phyloP scores from a whole-genome alignment of 1,139 yeast species.

The Torulaspora pretoriensis region DNA sequence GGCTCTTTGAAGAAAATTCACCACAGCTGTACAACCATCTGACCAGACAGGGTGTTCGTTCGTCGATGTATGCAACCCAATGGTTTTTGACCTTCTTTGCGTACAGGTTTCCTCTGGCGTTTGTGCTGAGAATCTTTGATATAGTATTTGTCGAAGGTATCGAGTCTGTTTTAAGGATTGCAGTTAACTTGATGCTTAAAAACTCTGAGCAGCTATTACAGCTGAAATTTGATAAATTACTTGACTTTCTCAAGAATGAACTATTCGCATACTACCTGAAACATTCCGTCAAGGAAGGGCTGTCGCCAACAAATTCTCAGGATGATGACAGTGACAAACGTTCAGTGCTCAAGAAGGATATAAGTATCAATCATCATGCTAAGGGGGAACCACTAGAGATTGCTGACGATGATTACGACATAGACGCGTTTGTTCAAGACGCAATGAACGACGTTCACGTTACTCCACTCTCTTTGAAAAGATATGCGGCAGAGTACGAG shows the following conservation, averaged over 20 bases:
- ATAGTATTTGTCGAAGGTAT: constrained; percentile 83
- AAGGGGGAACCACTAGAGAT: constrained; percentile 11
- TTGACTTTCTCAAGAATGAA: constrained; percentile 72
- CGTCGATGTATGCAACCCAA: constrained; percentile 93
- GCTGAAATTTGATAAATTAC: constrained; percentile 67
- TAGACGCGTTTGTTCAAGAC: constrained; percentile 72
- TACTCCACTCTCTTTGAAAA: constrained; percentile 63
- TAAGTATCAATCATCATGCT: constrained; percentile 4
- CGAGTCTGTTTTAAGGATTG: constrained; percentile 77
- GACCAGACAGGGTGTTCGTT: constrained; percentile 75
- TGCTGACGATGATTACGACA: constrained; percentile 44
- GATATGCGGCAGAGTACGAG: constrained; percentile 68
- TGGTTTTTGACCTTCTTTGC: constrained; percentile 96
- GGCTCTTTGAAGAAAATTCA: constrained; percentile 55
- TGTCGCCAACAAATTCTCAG: constrained; percentile 2
- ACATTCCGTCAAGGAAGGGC: constrained; percentile 36
- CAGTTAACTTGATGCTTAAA: constrained; percentile 67
- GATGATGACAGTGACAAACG: constrained; percentile 17
- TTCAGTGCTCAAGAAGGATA: constrained; percentile 16
- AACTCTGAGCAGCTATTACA: constrained; percentile 57
- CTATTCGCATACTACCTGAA: constrained; percentile 59
- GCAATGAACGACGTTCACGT: constrained; percentile 64
- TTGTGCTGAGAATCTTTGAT: constrained; percentile 80
- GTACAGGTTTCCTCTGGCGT: constrained; percentile 74
- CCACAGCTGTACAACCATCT: constrained; percentile 52